Evolutionary conservation across 345 rosid genomes (phyloP).

Genomic region (Sapria himalayana): DNA sequence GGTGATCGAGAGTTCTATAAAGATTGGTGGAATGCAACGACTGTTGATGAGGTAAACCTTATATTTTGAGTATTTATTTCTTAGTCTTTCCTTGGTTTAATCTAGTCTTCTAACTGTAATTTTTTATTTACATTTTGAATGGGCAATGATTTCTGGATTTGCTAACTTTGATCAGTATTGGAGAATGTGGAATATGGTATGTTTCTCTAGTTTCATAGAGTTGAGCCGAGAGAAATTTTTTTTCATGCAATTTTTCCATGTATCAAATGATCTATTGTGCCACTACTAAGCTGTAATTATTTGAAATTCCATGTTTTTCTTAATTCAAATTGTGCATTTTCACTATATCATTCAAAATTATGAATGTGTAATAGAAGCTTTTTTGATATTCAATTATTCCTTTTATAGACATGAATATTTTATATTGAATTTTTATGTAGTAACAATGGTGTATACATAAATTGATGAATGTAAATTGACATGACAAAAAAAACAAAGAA

Average conservation of each 20-base stretch:
- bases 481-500: no score
- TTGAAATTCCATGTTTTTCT: not conserved
- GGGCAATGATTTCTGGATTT: conserved; percentile 8
- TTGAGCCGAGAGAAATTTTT: no score
- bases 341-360: not conserved
- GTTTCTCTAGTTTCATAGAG: conserved; percentile 22
- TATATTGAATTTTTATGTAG: no score
- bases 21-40: conserved; percentile 99
- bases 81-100: conserved; percentile 6
- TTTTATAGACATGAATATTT: no score
- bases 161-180: conserved; percentile 55
- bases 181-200: conserved; percentile 99
- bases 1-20: conserved; percentile 96
- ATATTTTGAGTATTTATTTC: conserved; percentile 3
- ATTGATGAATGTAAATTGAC: no score
- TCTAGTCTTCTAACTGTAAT: not conserved
- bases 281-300: not conserved
- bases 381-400: no score
- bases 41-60: conserved; percentile 69
- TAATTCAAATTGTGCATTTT: no score
- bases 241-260: no score
- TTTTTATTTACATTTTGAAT: conserved; percentile 6
- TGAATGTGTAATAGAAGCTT: no score
- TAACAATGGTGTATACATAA: no score
- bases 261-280: not conserved